These are phyloP conservation scores for Streptanthus diversifolius DNA, from an alignment of 345 rosid genomes.

Conservation along the genomic window DNA sequence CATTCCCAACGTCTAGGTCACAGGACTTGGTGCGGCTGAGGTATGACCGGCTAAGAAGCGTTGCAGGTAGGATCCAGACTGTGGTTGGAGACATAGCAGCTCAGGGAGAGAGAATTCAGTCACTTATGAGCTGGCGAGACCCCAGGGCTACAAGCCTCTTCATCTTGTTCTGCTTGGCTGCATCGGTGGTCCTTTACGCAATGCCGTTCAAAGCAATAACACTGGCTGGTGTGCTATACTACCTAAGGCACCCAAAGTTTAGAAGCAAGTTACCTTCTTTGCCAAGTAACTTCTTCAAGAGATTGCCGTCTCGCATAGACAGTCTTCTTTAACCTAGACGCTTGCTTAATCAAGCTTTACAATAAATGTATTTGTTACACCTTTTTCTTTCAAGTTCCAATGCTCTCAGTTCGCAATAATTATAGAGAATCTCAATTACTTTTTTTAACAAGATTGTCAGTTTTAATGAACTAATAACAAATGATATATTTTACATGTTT, in stretches of 20 bases:
- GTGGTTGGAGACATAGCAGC: slow-evolving; percentile 79
- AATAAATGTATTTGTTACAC: neutral
- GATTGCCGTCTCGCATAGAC: slow-evolving; percentile 65
- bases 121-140: slow-evolving; percentile 72
- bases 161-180: slow-evolving; percentile 58
- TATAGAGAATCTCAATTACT: neutral
- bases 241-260: slow-evolving; percentile 76
- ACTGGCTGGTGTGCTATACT: slow-evolving; percentile 53
- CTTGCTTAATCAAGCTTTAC: slow-evolving; percentile 3
- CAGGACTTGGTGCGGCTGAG: slow-evolving; percentile 62
- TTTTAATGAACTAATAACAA: neutral
- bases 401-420: neutral
- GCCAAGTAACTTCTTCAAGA: slow-evolving; percentile 81
- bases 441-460: neutral
- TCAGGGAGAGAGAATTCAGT: slow-evolving; percentile 78
- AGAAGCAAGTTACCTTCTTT: slow-evolving; percentile 75
- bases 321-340: slow-evolving; percentile 43
- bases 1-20: slow-evolving; percentile 58
- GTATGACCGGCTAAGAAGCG: slow-evolving; percentile 71
- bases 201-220: slow-evolving; percentile 61
- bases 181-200: slow-evolving; percentile 65
- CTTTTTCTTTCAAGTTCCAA: neutral
- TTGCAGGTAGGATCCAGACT: slow-evolving; percentile 77
- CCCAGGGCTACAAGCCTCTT: slow-evolving; percentile 80
- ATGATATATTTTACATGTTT: neutral